phyloP scores from a whole-genome alignment of 192 early-diverging fungal genomes.

The Umbelopsis sp. region DNA sequence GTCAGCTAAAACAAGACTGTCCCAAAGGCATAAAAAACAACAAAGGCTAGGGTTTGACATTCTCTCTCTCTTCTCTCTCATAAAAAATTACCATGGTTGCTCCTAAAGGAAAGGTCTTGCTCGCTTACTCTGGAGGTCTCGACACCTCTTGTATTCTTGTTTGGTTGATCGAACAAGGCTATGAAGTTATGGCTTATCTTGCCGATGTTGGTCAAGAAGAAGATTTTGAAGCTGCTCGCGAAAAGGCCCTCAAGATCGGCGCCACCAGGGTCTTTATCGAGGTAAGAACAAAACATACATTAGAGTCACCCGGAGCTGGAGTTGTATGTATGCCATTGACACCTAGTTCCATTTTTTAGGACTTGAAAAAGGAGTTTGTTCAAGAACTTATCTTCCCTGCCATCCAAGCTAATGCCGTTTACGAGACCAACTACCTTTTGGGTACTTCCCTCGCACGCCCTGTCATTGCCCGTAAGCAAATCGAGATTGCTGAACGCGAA shows the following conservation, averaged over 20 bases:
- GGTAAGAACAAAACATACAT: constrained; percentile 42
- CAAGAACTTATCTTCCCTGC: constrained; percentile 91
- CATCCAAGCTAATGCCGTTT: constrained; percentile 93
- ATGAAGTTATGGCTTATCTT: constrained; percentile 97
- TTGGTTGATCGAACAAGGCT: constrained; percentile 97
- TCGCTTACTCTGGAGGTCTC: constrained; percentile 97
- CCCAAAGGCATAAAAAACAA: neutral
- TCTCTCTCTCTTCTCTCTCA: neutral
- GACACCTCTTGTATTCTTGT: constrained; percentile 99
- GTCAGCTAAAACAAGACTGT: neutral
- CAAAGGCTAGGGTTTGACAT: neutral
- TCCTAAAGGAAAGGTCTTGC: constrained; percentile 84
- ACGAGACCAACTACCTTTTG: constrained; percentile 95
- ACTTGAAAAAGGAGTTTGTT: constrained; percentile 92
- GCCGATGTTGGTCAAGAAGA: constrained; percentile 99
- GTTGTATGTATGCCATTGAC: neutral
- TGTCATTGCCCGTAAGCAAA: constrained; percentile 88
- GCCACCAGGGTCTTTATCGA: constrained; percentile 95
- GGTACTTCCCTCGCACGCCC: constrained; percentile 98
- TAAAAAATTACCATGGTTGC: constrained; percentile 40
- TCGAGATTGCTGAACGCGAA: constrained; percentile 91
- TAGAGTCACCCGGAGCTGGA: no score
- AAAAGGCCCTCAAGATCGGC: constrained; percentile 92
- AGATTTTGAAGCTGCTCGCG: constrained; percentile 92
- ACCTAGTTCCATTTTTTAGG: constrained; percentile 46